Conservation (phyloP, 805 yeast genomes). For the Barnettozyma populi region DNA sequence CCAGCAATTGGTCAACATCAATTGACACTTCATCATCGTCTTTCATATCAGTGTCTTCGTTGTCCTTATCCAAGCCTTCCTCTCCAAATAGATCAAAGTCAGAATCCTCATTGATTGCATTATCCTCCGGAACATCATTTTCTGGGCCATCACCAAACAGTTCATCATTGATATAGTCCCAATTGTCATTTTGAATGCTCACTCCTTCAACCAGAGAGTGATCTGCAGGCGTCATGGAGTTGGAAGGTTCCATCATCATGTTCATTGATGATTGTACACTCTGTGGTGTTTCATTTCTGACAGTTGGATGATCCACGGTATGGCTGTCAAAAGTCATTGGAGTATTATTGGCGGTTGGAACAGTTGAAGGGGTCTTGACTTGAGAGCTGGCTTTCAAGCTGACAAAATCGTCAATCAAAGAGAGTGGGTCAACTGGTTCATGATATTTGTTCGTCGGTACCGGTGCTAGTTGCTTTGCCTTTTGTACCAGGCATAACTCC, state of each 20-base stretch:
- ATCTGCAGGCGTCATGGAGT: background rate
- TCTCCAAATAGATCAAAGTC: slow-evolving; percentile 27
- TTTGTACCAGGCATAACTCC: slow-evolving; percentile 57
- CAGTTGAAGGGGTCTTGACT: slow-evolving; percentile 30
- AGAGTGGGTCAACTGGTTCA: slow-evolving; percentile 27
- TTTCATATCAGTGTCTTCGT: slow-evolving; percentile 12
- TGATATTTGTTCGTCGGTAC: background rate
- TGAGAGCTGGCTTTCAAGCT: slow-evolving; percentile 34
- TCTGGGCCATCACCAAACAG: slow-evolving; percentile 26
- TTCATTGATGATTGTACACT: background rate
- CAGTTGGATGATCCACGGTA: slow-evolving; percentile 6
- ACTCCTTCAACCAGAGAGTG: slow-evolving; percentile 4
- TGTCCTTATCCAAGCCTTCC: slow-evolving; percentile 27
- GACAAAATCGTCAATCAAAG: slow-evolving; percentile 35
- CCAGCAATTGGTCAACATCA: slow-evolving; percentile 28
- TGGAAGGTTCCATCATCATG: background rate
- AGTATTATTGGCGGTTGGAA: slow-evolving; percentile 23
- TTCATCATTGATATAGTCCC: slow-evolving; percentile 30
- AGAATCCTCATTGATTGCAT: slow-evolving; percentile 22
- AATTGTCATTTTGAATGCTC: slow-evolving; percentile 5
- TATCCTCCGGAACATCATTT: slow-evolving; percentile 11
- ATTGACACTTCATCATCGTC: slow-evolving; percentile 22
- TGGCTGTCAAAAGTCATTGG: slow-evolving; percentile 15
- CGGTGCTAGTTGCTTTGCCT: slow-evolving; percentile 21
- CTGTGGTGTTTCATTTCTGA: slow-evolving; percentile 5